phyloP scores from a whole-genome alignment of 2,329 filamentous ascomycete species.

The Aureobasidium vineae region DNA sequence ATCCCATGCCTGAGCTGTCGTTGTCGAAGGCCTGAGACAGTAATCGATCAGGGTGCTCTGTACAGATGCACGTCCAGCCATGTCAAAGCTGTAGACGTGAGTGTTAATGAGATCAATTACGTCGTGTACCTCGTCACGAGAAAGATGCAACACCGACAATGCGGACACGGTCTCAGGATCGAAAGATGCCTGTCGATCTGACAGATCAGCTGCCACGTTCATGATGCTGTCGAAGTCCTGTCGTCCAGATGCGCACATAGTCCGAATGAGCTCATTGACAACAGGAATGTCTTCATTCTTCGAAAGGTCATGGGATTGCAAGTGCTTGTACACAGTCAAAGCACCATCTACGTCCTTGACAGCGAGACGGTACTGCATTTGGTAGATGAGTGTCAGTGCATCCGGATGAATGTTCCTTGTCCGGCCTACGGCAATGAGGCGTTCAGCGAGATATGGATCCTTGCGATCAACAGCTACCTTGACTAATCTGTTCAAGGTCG shows the following conservation, averaged over 20 bases:
- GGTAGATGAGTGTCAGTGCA: constrained; percentile 67
- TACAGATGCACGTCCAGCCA: constrained; percentile 66
- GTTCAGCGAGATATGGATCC: constrained; percentile 69
- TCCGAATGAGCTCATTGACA: constrained; percentile 69
- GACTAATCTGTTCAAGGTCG: constrained; percentile 75
- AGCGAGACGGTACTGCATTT: constrained; percentile 73
- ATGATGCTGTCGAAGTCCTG: constrained; percentile 70
- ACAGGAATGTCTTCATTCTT: constrained; percentile 60
- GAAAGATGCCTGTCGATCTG: constrained; percentile 66
- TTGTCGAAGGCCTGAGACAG: constrained; percentile 62
- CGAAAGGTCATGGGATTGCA: constrained; percentile 58
- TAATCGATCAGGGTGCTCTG: constrained; percentile 65
- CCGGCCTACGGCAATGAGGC: constrained; percentile 66
- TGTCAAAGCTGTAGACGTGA: constrained; percentile 68
- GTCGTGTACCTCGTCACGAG: constrained; percentile 72
- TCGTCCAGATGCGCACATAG: constrained; percentile 60
- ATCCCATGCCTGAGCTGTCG: constrained; percentile 62
- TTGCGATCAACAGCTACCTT: constrained; percentile 67
- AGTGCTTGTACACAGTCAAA: constrained; percentile 60
- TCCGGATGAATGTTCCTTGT: constrained; percentile 66
- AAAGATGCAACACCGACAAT: constrained; percentile 71
- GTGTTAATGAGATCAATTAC: constrained; percentile 78
- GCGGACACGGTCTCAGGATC: constrained; percentile 71
- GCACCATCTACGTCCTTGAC: constrained; percentile 71
- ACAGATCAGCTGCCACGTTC: constrained; percentile 69